A percentile compares a stretch with the other conserved stretches of the same genome.
Conservation (phyloP, 2,329 filamentous ascomycete genomes). For the Myriosclerotinia scirpicola region DNA sequence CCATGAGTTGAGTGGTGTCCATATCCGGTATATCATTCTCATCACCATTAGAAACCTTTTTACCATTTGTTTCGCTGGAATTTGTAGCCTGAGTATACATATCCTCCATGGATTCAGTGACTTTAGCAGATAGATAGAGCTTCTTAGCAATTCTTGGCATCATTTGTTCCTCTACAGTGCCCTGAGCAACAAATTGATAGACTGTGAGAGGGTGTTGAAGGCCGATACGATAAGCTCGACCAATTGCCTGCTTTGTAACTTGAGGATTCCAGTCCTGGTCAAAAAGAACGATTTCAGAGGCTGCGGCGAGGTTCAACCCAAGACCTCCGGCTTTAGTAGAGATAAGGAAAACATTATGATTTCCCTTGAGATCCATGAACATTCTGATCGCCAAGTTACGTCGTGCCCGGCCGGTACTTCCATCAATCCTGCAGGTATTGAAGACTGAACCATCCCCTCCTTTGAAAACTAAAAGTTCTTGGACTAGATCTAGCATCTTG, state of each 20-base stretch:
- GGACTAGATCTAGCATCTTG: slow-evolving; percentile 81
- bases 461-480: slow-evolving; percentile 70
- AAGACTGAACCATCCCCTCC: slow-evolving; percentile 63
- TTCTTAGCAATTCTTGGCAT: slow-evolving; percentile 51
- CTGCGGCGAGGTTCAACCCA: slow-evolving; percentile 93
- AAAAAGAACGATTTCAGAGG: slow-evolving; percentile 95
- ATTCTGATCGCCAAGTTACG: slow-evolving; percentile 93
- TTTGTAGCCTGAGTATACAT: slow-evolving; percentile 46
- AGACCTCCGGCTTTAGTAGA: slow-evolving; percentile 94
- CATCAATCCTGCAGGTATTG: slow-evolving; percentile 78
- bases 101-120: slow-evolving; percentile 58
- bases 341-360: slow-evolving; percentile 83
- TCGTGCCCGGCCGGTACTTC: slow-evolving; percentile 71
- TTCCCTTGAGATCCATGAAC: slow-evolving; percentile 82
- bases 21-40: slow-evolving; percentile 53
- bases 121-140: slow-evolving; percentile 59
- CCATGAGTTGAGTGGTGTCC: slow-evolving; percentile 53
- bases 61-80: slow-evolving; percentile 37
- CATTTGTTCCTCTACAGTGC: slow-evolving; percentile 90
- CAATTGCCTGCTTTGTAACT: slow-evolving; percentile 92
- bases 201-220: slow-evolving; percentile 94
- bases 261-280: slow-evolving; percentile 98
- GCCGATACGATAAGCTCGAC: slow-evolving; percentile 90
- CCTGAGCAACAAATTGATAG: slow-evolving; percentile 87
- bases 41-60: slow-evolving; percentile 29